Base-by-base conservation (phyloP, 164 flowering plant species). In the Stephania cephalantha region DNA sequence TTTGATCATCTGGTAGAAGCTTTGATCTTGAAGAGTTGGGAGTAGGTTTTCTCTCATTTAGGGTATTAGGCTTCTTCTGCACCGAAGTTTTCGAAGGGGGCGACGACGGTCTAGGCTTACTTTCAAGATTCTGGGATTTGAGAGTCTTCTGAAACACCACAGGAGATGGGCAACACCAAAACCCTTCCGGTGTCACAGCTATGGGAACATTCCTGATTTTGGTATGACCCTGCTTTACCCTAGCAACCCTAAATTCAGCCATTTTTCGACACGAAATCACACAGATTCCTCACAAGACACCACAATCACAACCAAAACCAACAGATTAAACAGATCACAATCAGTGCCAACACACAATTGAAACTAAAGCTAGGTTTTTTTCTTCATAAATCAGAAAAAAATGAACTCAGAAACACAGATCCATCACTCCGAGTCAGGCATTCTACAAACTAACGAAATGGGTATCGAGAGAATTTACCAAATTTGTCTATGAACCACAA, bases 101-200 rank as follows among this genome's bases (percentile, higher is more conserved):
- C 15, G 89, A 79, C 9, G 93, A 69, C 69, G 89, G 65, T 83
- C 87, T 91, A 63, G 90, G 79, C 77, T 86, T 90, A 78, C 84
- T 90, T 22, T 79, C 75, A 55, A 85, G 80, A 67, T 84, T 85
- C 68, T 88, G 97, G n/a, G 88, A 73, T 84, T 89, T 93, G 31
- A 85, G 81, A 61, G 83, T 86, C 88, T 88, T 94, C 71, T 91
- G 99, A 75, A 96, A 91, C 63, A 80, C 91, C 71, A 83, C 92
- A 48, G 96, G 98, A 50, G 98, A 87, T 10, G 99, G 98, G 74
- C 99, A 96, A 76, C 99, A 96, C 99, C 98, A 96, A 74, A 96
- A 96, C 48, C 99, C 99, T 81, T 96, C 99, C 44, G 98, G 98
- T 13, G 99, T 96, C 30, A 96, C 98, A 63, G 99, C 99, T 78